Percentiles rank a stretch among this genome's conserved stretches.
phyloP scores from a whole-genome alignment of 2,329 filamentous ascomycete species.

The Cordyceps pruinosa region DNA sequence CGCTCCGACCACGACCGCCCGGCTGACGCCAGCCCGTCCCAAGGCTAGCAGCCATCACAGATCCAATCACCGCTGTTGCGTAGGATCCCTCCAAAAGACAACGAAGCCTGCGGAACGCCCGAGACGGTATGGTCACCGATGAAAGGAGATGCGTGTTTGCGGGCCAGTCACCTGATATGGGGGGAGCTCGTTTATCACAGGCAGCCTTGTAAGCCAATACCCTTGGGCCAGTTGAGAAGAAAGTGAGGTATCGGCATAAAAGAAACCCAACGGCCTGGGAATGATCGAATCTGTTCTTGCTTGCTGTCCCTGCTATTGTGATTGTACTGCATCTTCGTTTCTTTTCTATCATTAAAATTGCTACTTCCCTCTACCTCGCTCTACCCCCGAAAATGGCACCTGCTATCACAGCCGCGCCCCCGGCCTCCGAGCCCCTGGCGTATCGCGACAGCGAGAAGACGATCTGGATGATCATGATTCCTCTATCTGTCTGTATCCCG shows the following conservation, averaged over 20 bases:
- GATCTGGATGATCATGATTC: constrained; percentile 1
- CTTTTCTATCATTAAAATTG: too few species aligned
- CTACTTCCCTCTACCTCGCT: neutral
- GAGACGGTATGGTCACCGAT: neutral
- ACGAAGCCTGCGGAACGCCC: neutral
- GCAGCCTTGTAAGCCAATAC: neutral
- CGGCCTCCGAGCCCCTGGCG: neutral
- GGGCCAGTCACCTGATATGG: neutral
- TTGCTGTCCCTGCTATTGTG: neutral
- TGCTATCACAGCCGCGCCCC: neutral
- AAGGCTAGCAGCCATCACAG: neutral
- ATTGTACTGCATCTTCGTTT: neutral
- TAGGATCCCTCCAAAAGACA: neutral
- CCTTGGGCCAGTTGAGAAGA: neutral
- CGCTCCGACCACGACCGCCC: neutral
- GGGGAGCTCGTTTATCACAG: neutral
- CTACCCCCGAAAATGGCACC: neutral
- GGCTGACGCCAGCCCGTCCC: neutral
- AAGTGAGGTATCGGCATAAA: neutral
- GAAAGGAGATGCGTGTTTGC: constrained; percentile 1
- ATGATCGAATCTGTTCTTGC: too few species aligned
- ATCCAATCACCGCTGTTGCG: neutral
- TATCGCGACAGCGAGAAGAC: neutral
- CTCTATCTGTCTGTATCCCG: neutral
- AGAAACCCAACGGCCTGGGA: too few species aligned